phyloP scores from a whole-genome alignment of 2,329 filamentous ascomycete genomes.

The Pseudogymnoascus sp. region DNA sequence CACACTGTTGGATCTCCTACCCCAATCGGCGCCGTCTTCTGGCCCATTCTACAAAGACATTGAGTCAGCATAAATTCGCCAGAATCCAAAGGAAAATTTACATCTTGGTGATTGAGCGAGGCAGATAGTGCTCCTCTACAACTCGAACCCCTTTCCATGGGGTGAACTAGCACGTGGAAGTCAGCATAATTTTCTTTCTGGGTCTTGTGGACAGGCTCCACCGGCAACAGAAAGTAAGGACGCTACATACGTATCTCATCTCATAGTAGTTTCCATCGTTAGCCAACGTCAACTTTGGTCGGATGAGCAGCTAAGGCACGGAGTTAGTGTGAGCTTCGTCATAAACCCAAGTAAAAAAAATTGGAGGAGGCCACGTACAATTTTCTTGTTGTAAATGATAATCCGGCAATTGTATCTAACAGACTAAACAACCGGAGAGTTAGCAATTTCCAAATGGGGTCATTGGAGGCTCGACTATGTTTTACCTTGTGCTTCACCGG shows the following conservation, averaged over 20 bases:
- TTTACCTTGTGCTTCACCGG: constrained; percentile 55
- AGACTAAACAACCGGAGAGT: background rate
- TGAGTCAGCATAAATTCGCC: background rate
- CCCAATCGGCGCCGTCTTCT: constrained; percentile 47
- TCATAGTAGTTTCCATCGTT: constrained; percentile 63
- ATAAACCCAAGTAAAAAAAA: background rate
- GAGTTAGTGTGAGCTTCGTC: background rate
- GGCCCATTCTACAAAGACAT: constrained; percentile 27
- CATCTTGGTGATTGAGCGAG: constrained; percentile 46
- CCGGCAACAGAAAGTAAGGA: background rate
- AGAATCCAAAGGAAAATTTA: constrained; percentile 30
- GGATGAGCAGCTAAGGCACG: constrained; percentile 42
- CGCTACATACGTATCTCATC: constrained; percentile 25
- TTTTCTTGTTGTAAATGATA: constrained; percentile 57
- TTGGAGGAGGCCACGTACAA: constrained; percentile 35
- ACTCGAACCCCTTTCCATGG: constrained; percentile 51
- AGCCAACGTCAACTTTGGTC: constrained; percentile 64
- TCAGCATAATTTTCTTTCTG: background rate
- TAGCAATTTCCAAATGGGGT: background rate
- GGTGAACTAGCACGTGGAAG: constrained; percentile 48
- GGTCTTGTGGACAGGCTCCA: background rate
- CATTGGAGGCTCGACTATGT: constrained; percentile 16
- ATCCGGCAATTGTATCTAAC: constrained; percentile 56
- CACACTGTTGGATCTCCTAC: background rate
- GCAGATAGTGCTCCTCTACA: constrained; percentile 58